Evolutionary conservation across 768 basidiomycete genomes (phyloP).

Genomic region (Cyathus striatus): DNA sequence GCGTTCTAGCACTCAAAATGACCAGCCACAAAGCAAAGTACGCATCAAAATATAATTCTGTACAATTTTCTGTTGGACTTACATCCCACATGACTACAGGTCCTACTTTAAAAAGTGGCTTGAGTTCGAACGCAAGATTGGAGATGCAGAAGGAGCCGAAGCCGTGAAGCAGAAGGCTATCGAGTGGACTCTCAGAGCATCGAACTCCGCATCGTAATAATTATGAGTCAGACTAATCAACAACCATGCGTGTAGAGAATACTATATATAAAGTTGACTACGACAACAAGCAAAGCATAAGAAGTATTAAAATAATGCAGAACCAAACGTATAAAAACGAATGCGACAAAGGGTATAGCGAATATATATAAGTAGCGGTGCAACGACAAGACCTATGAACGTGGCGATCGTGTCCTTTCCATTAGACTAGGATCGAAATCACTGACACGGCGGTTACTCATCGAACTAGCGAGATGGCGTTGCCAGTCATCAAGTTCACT

Average conservation of each 20-base stretch:
- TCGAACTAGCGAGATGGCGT: constrained; percentile 74
- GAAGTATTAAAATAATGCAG: constrained; percentile 15
- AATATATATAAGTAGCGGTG: constrained; percentile 34
- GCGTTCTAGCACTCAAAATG: constrained; percentile 80
- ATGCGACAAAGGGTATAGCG: constrained; percentile 45
- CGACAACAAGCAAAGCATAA: constrained; percentile 13
- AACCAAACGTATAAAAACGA: constrained; percentile 18
- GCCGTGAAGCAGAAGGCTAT: constrained; percentile 84
- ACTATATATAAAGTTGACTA: constrained; percentile 10
- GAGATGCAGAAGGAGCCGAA: constrained; percentile 79
- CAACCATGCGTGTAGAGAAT: constrained; percentile 8
- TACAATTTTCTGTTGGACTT: constrained; percentile 6
- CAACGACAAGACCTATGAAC: constrained; percentile 34
- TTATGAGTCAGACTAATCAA: constrained; percentile 12
- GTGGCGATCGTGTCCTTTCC: constrained; percentile 58
- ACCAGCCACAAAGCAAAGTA: constrained; percentile 95
- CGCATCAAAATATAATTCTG: constrained; percentile 19
- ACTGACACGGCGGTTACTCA: constrained; percentile 68
- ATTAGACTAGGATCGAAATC: constrained; percentile 59
- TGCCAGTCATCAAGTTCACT: constrained; percentile 86
- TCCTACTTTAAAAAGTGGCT: constrained; percentile 99
- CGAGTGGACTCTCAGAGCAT: constrained; percentile 80
- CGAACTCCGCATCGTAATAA: constrained; percentile 26
- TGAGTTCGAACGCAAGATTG: constrained; percentile 77
- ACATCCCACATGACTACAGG: constrained; percentile 41